A percentile compares a stretch with the other conserved stretches of the same genome.
Evolutionary conservation across 805 yeast genomes (phyloP).

Genomic region (Schwanniomyces occidentalis): DNA sequence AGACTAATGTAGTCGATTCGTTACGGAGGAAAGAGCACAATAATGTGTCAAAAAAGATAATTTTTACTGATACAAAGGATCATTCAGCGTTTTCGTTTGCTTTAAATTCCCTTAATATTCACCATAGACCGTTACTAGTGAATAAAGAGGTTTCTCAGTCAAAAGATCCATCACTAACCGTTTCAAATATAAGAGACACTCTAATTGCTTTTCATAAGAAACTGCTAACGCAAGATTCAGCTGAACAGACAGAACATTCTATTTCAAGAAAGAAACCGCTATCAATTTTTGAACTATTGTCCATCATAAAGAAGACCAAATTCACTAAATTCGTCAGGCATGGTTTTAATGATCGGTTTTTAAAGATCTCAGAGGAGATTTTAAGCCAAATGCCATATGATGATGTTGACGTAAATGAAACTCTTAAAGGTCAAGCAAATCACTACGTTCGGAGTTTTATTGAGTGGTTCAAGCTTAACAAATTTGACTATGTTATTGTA

Average conservation of each 20-base stretch:
- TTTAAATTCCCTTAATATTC: not conserved
- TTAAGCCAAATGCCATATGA: not conserved
- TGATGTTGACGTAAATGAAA: not conserved
- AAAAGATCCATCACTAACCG: not conserved
- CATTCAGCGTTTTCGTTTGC: not conserved
- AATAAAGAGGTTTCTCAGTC: not conserved
- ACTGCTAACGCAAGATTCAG: not conserved
- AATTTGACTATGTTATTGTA: slow-evolving; percentile 7
- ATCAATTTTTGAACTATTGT: slow-evolving; percentile 1
- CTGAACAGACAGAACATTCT: not conserved
- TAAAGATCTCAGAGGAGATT: not conserved
- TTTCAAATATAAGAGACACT: not conserved
- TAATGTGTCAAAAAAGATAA: not conserved
- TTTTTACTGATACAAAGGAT: not conserved
- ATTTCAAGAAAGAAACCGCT: not conserved
- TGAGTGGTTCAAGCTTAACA: slow-evolving; percentile 9
- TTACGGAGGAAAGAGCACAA: too few relatives aligned
- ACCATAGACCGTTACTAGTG: not conserved
- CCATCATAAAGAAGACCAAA: slow-evolving; percentile 3
- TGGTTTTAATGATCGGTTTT: not conserved
- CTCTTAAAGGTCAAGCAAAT: not conserved
- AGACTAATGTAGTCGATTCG: too few relatives aligned
- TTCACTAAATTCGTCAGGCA: not conserved
- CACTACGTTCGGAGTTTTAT: slow-evolving; percentile 3
- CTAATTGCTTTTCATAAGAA: not conserved